phyloP scores from a whole-genome alignment of 352 stramenopile species.

The Ochromonadaceae sp. region DNA sequence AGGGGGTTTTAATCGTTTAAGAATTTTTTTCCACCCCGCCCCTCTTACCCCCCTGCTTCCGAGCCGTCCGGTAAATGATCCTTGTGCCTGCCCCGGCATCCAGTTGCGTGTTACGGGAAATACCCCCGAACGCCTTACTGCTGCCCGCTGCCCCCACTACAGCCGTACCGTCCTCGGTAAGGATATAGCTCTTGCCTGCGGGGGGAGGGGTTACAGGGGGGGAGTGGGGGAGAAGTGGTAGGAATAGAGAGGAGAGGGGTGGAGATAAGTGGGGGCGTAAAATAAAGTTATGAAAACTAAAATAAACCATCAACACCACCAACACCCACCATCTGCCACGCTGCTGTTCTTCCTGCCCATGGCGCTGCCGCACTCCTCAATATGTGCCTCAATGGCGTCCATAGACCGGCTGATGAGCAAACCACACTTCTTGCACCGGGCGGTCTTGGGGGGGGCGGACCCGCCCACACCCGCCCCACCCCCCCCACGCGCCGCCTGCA shows the following conservation, averaged over 20 bases:
- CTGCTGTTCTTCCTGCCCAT: too few relatives aligned
- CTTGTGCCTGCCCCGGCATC: not conserved
- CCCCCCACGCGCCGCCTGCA: too few relatives aligned
- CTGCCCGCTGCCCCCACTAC: not conserved
- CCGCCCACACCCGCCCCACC: too few relatives aligned
- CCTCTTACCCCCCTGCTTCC: not conserved
- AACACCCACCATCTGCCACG: too few relatives aligned
- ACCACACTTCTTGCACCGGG: slow-evolving; percentile 24
- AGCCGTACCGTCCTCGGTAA: not conserved
- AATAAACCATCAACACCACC: too few relatives aligned
- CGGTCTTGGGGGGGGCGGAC: slow-evolving; percentile 11
- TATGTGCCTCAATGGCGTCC: slow-evolving; percentile 26
- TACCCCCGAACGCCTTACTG: slow-evolving; percentile 12
- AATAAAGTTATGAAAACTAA: too few relatives aligned
- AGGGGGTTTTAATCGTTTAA: too few relatives aligned
- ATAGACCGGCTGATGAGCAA: slow-evolving; percentile 20
- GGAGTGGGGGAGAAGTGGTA: too few relatives aligned
- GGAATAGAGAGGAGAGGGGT: too few relatives aligned
- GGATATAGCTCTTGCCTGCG: not conserved
- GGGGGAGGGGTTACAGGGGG: too few relatives aligned
- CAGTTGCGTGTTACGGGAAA: not conserved
- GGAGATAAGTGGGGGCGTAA: too few relatives aligned
- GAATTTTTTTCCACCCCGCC: too few relatives aligned
- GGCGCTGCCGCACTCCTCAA: slow-evolving; percentile 14
- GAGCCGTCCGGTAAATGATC: slow-evolving; percentile 16